Evolutionary conservation across 148 eudicot species (phyloP), one percentile per base, ranked within the genome.

Genomic region (Rhododendron kiyosumense): DNA sequence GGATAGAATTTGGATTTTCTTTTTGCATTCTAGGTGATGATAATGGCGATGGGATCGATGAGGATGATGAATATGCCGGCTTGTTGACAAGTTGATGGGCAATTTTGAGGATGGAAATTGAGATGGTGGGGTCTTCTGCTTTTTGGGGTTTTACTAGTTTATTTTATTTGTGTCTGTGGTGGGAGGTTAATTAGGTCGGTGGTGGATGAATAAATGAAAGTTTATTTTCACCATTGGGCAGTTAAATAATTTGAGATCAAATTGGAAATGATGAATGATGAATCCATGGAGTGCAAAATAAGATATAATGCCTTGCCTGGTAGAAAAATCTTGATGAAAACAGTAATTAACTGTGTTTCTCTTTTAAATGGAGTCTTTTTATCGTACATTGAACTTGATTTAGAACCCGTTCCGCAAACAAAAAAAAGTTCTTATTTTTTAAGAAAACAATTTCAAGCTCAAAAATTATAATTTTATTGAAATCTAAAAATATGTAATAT

Each of bases 11-110:
- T 71, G 75, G 1, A 1, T 69, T 57, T 7, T 18, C n/a, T 57
- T 65, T 26, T 67, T 67, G 28, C 45, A 6, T 13, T 71, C 38
- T 71, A 30, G 38, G 41, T 32, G 76, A 32, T 13, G 76, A 71
- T 71, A 30, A 71, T 71, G 76, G 30, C 7, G 45, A 41, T 41
- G 45, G 45, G 45, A 41, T 41, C 30, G 38, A 69, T 4, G 75
- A 69, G 75, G 75, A 13, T 32, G 76, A 71, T 71, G 76, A 32
- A 71, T 69, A 15, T 67, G 74, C 74, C 76, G 76, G 76, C 76
- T 71, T 71, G 38, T 71, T 32, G 76, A 32, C 76, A 30, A 14
- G 38, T 71, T 71, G 76, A 14, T 71, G 41, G 76, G 15, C 12
- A 10, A 12, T 71, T 71, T 71, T 71, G 38, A 30, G 76, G 76